Percentiles rank a stretch among this genome's conserved stretches.
Conservation (phyloP, 2,329 filamentous ascomycete species). For the Penicillium corylophilum region DNA sequence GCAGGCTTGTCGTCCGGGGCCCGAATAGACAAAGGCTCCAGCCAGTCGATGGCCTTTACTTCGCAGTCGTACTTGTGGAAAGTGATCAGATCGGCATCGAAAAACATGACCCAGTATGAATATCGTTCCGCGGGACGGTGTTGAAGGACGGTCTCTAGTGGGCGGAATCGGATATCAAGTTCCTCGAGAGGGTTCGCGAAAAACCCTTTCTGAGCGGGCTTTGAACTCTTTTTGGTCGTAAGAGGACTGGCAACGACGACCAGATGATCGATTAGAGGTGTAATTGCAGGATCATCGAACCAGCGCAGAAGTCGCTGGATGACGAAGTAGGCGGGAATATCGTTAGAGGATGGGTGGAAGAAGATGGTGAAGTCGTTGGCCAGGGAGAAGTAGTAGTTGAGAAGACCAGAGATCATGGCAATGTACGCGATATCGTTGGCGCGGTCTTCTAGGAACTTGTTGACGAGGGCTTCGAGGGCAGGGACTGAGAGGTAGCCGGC, state of each 20-base stretch:
- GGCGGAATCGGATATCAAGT: neutral
- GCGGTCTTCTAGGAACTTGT: neutral
- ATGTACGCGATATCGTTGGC: neutral
- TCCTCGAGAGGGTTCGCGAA: neutral
- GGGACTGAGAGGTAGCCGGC: neutral
- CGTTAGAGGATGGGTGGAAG: neutral
- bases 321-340: neutral
- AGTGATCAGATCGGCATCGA: neutral
- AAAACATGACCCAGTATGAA: neutral
- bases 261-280: neutral
- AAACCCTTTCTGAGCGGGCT: neutral
- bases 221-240: neutral
- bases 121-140: neutral
- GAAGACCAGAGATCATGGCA: neutral
- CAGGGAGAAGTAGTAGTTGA: neutral
- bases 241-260: neutral
- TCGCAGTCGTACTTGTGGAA: neutral
- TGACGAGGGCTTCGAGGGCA: neutral
- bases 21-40: neutral
- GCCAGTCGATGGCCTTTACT: neutral
- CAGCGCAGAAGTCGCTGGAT: neutral
- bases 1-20: neutral
- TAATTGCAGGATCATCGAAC: neutral
- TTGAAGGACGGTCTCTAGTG: neutral
- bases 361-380: constrained; percentile 1